Conservation (phyloP, 768 basidiomycete species). For the Hemileccinum rubropunctum region DNA sequence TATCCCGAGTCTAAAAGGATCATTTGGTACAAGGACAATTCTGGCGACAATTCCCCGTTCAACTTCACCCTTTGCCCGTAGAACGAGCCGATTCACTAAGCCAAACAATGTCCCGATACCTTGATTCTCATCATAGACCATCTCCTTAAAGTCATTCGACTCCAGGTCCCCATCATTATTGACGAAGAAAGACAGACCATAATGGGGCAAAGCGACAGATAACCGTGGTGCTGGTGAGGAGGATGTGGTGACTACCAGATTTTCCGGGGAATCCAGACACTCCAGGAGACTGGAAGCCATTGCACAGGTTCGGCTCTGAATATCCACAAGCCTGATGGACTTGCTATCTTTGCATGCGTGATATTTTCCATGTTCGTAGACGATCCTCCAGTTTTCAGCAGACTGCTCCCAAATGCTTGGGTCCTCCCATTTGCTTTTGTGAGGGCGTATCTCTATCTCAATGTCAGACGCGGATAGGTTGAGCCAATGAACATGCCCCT, state of each 20-base stretch:
- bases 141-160: constrained; percentile 36
- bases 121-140: constrained; percentile 38
- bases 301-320: constrained; percentile 15
- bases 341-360: not conserved
- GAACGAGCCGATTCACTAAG: constrained; percentile 33
- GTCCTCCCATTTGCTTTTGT: no score
- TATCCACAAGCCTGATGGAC: constrained; percentile 22
- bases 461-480: constrained; percentile 11
- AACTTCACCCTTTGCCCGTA: constrained; percentile 10
- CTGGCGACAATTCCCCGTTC: not conserved
- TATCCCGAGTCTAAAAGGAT: not conserved
- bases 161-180: constrained; percentile 29
- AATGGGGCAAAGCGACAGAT: constrained; percentile 33
- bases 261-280: not conserved
- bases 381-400: constrained; percentile 19
- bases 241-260: constrained; percentile 14
- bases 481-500: constrained; percentile 24
- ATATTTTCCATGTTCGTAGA: not conserved
- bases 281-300: constrained; percentile 10
- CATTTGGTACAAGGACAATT: constrained; percentile 11
- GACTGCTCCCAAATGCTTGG: constrained; percentile 17
- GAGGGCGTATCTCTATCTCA: constrained; percentile 29
- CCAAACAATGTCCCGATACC: constrained; percentile 42
- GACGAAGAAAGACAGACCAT: constrained; percentile 37
- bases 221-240: not conserved